Base-by-base conservation (phyloP, 495 filamentous ascomycete species). In the Bacidia rubella region DNA sequence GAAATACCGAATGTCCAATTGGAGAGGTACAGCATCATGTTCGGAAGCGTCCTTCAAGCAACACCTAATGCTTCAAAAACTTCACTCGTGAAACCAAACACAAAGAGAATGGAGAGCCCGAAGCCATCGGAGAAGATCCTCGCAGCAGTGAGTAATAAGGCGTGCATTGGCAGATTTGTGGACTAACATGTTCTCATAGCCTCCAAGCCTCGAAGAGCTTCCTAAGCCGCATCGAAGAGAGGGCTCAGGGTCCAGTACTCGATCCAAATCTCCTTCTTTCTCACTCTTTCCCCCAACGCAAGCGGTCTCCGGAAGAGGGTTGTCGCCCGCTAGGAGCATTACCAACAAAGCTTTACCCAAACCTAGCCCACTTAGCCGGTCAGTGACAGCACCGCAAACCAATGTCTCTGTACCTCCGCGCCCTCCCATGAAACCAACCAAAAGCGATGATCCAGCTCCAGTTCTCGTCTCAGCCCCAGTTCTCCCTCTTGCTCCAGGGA, bases 11-110 rank as follows among this genome's bases (percentile, higher is more conserved):
- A 75, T 29, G 74, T 86, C 39, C 72, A 87, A 48, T 73, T 97
- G 73, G 90, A 95, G 62, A 73, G 90, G 21, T 97, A 95, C 57
- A 94, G 87, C 54, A 78, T 97, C 47, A 96, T 97, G 90, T 97
- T 97, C 65, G 77, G 82, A 44, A 80, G 76, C 41, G 74, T 95
- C 9, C 71, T 74, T 49, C 66, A 69, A 1, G 47, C 23, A 39
- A 29, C 12, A n/a, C 26, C 26, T 35, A 35, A 29, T 35, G 47
- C 5, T 20, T 50, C 47, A n/a, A 50, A 23, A 22, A 50, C 47
- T 2, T 50, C 47, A 5, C n/a, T 50, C 12, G 1, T 23, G 2
- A 21, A 38, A 9, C 23, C 47, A n/a, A 15, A 11, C 5, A 4
- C 24, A 61, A 84, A 77, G 32, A 83, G 80, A 0, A 62, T 86